Conservation (phyloP, 179 eudicot genomes). For the Drosera spatulata region DNA sequence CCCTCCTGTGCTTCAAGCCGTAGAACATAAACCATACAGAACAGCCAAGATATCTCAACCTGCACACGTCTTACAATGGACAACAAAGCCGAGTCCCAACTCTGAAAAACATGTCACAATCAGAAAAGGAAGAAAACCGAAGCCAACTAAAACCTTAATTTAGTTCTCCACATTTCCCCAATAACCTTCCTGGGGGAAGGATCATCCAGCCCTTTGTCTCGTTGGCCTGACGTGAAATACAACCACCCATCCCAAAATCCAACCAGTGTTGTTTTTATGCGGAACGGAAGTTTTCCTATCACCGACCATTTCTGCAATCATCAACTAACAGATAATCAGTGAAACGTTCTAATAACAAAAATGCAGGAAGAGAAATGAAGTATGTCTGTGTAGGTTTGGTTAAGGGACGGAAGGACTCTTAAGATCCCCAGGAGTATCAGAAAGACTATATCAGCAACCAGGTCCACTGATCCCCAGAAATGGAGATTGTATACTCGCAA, state of each 20-base stretch:
- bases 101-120: background rate
- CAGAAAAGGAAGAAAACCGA: background rate
- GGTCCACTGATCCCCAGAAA: background rate
- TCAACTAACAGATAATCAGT: background rate
- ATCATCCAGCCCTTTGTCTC: constrained; percentile 38
- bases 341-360: background rate
- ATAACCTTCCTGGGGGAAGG: constrained; percentile 26
- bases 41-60: no score
- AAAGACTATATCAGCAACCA: background rate
- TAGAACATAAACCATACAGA: no score
- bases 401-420: no score
- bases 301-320: constrained; percentile 31
- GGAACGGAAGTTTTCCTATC: constrained; percentile 30
- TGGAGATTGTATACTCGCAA: no score
- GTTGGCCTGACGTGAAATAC: constrained; percentile 36
- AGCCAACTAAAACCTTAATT: constrained; percentile 17
- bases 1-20: no score
- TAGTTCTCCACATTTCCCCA: constrained; percentile 31
- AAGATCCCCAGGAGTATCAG: background rate
- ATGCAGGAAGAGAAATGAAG: background rate
- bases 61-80: no score
- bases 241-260: constrained; percentile 38
- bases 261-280: constrained; percentile 32
- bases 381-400: background rate
- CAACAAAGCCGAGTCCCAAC: no score